Evolutionary conservation across 2,329 filamentous ascomycete species (phyloP), one percentile per base, ranked within the genome.

Genomic region (Botryosphaeria dothidea): DNA sequence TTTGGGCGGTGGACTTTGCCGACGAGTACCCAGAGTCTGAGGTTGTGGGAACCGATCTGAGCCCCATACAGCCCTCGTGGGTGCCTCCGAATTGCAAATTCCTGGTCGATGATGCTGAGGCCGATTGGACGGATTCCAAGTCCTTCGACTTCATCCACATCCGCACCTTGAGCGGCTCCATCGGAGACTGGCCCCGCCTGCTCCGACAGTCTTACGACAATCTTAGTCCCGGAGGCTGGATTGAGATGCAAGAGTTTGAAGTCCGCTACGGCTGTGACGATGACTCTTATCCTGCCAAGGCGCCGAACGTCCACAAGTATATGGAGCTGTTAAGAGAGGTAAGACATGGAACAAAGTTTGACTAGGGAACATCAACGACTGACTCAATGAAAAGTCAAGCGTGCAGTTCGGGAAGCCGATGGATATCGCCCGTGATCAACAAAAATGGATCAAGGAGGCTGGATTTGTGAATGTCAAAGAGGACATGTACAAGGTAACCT

Each of bases 131-230:
- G 7, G 34, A 46, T 9, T n/a, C 36, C 36, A 36, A 46, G 38
- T n/a, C 52, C 6, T 88, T 85, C 70, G 87, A 89, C 71, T 83
- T 84, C 68, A 83, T 89, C 80, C 80, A 84, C 81, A 71, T 82
- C 71, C 71, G 83, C 68, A 70, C 83, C 78, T 79, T 86, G 80
- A 71, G 81, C 68, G 82, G 82, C 38, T 81, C 82, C 17, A 80
- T 90, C 49, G 78, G 80, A 13, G 79, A 89, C 69, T 87, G 86
- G 74, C 74, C 75, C 2, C 75, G 77, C 11, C 76, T 88, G 64
- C 72, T 86, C 21, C 72, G 79, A 23, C 79, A 82, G 62, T 68
- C 69, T 31, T 72, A 70, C 56, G 38, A 38, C 9, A 72, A 80
- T 71, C 75, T 84, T 46, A 76, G 76, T 48, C 81, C 81, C 0